phyloP scores from a whole-genome alignment of 352 stramenopile genomes.

The Pythium sukuiense region DNA sequence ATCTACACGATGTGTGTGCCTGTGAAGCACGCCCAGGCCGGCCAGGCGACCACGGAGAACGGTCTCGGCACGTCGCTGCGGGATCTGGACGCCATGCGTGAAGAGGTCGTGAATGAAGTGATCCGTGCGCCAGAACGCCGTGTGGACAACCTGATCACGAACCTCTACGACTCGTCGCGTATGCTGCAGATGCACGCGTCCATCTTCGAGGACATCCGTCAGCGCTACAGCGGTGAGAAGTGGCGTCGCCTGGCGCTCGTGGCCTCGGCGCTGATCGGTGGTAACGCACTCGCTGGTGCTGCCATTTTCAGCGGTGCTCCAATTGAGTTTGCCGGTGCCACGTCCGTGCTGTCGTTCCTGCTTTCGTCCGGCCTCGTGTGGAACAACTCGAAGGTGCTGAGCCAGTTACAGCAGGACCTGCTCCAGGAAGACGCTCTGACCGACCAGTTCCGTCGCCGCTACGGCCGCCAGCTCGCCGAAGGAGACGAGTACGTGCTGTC shows the following conservation, averaged over 20 bases:
- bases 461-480: slow-evolving; percentile 94
- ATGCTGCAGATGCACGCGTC: slow-evolving; percentile 96
- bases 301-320: slow-evolving; percentile 78
- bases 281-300: slow-evolving; percentile 72
- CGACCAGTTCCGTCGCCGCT: slow-evolving; percentile 92
- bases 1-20: slow-evolving; percentile 99
- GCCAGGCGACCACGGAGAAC: slow-evolving; percentile 49
- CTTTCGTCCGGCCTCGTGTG: slow-evolving; percentile 86
- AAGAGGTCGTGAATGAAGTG: slow-evolving; percentile 98
- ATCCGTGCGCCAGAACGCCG: slow-evolving; percentile 96
- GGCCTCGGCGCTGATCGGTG: slow-evolving; percentile 57
- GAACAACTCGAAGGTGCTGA: slow-evolving; percentile 87
- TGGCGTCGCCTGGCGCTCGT: slow-evolving; percentile 76
- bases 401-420: slow-evolving; percentile 87
- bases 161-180: slow-evolving; percentile 91
- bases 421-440: slow-evolving; percentile 86
- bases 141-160: slow-evolving; percentile 99
- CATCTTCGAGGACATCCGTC: slow-evolving; percentile 80
- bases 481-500: slow-evolving; percentile 96
- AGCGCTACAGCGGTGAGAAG: slow-evolving; percentile 77
- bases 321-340: slow-evolving; percentile 78
- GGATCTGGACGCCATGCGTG: slow-evolving; percentile 95
- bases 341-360: slow-evolving; percentile 78
- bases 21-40: slow-evolving; percentile 57
- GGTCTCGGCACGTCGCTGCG: slow-evolving; percentile 80